These are phyloP conservation scores for Schwanniomyces vanrijiae DNA, from an alignment of 805 yeast species.

Conservation along the genomic window DNA sequence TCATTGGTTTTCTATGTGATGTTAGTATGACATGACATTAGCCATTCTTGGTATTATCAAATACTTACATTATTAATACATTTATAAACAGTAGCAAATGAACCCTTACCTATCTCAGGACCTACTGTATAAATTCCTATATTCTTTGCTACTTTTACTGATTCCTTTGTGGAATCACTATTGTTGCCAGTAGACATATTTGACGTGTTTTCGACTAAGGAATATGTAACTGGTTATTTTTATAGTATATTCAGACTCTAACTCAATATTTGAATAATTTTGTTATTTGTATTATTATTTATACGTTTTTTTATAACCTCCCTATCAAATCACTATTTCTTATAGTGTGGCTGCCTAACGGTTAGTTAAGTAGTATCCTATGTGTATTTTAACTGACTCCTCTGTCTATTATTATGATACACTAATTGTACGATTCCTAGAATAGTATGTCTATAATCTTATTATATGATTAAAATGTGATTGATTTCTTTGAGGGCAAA, in stretches of 20 bases:
- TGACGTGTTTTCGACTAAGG: not conserved
- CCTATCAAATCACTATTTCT: not conserved
- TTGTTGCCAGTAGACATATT: slow-evolving; percentile 2
- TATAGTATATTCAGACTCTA: not conserved
- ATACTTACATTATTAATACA: slow-evolving; percentile 51
- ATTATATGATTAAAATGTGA: not conserved
- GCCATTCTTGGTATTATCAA: no score
- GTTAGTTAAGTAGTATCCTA: not conserved
- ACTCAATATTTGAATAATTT: not conserved
- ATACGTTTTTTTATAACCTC: not conserved
- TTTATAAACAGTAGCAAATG: slow-evolving; percentile 93
- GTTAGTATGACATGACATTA: slow-evolving; percentile 4
- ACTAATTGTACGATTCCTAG: not conserved
- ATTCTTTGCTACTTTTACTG: slow-evolving; percentile 3
- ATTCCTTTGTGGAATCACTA: not conserved
- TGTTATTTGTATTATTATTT: not conserved
- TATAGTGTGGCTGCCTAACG: not conserved
- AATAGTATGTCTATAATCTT: not conserved
- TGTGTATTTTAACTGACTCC: not conserved
- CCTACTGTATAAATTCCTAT: slow-evolving; percentile 61
- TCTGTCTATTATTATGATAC: not conserved
- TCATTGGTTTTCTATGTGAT: slow-evolving; percentile 34
- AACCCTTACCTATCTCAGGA: slow-evolving; percentile 90
- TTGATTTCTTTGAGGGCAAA: slow-evolving; percentile 1
- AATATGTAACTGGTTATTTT: not conserved